Conservation (phyloP, 768 basidiomycete species). For the Lentinus tigrinus region DNA sequence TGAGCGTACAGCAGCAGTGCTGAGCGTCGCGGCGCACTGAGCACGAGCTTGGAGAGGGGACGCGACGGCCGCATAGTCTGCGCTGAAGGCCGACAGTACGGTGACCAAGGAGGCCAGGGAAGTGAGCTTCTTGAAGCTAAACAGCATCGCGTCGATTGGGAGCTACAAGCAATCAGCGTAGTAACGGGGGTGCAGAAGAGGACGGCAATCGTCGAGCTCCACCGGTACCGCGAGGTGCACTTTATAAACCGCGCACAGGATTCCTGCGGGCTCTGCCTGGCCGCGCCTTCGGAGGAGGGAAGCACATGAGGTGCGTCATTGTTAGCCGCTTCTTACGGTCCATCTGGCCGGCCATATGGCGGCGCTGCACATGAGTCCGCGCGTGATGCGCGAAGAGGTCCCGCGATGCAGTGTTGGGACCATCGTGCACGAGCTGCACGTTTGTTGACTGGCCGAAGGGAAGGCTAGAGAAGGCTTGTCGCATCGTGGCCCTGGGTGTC, state of each 20-base stretch:
- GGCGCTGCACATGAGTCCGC: background rate
- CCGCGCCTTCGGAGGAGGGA: background rate
- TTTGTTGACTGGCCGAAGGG: no score
- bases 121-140: slow-evolving; percentile 4
- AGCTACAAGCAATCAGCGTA: background rate
- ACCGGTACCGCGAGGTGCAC: background rate
- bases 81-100: background rate
- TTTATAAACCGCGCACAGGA: background rate
- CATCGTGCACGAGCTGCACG: background rate
- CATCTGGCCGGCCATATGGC: background rate
- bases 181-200: background rate
- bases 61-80: background rate
- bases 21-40: slow-evolving; percentile 5
- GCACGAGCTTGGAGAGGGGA: background rate
- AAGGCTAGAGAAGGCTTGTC: no score
- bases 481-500: no score
- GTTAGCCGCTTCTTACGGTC: background rate
- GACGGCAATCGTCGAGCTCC: background rate
- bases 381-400: background rate
- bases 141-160: background rate
- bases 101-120: background rate
- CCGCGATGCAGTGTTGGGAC: background rate
- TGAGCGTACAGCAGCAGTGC: background rate
- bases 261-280: background rate
- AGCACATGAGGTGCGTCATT: background rate